A percentile compares a stretch with the other conserved stretches of the same genome.
Evolutionary conservation across 176 grass and related monocot species (phyloP).

Genomic region (Paspalum vaginatum): DNA sequence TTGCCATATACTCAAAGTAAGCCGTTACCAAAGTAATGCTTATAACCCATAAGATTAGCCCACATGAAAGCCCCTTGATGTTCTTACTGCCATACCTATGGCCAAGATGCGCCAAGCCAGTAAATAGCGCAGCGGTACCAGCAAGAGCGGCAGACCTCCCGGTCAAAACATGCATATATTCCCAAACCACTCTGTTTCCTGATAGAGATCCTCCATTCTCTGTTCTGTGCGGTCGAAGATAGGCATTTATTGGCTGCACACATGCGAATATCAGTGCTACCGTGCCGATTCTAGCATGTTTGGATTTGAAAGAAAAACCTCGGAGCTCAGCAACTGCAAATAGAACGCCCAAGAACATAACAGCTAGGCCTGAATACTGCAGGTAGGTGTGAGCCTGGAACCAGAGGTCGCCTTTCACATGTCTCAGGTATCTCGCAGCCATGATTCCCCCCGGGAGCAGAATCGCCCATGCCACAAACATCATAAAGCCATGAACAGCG

Average conservation of each 20-base stretch:
- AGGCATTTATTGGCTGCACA: conserved; percentile 75
- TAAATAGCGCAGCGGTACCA: conserved; percentile 68
- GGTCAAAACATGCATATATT: conserved; percentile 62
- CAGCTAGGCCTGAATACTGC: conserved; percentile 70
- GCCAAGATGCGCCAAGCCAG: conserved; percentile 81
- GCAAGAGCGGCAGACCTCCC: conserved; percentile 61
- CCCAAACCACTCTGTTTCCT: conserved; percentile 62
- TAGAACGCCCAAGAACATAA: conserved; percentile 77
- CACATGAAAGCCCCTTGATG: conserved; percentile 79
- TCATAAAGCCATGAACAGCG: conserved; percentile 91
- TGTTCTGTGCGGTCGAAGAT: conserved; percentile 55
- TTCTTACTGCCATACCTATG: conserved; percentile 72
- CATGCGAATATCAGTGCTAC: conserved; percentile 48
- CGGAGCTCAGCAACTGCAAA: conserved; percentile 82
- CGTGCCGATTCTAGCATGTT: conserved; percentile 77
- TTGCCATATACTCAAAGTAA: conserved; percentile 69
- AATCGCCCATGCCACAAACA: conserved; percentile 92
- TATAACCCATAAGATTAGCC: conserved; percentile 69
- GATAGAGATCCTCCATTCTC: conserved; percentile 47
- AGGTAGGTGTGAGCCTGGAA: conserved; percentile 78
- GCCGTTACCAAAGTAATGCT: conserved; percentile 39
- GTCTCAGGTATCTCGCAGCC: conserved; percentile 76
- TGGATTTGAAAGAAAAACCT: conserved; percentile 65
- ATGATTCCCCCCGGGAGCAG: conserved; percentile 71
- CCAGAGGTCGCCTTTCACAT: conserved; percentile 73